phyloP scores from a whole-genome alignment of 768 basidiomycete species.

The Mycena indigotica region DNA sequence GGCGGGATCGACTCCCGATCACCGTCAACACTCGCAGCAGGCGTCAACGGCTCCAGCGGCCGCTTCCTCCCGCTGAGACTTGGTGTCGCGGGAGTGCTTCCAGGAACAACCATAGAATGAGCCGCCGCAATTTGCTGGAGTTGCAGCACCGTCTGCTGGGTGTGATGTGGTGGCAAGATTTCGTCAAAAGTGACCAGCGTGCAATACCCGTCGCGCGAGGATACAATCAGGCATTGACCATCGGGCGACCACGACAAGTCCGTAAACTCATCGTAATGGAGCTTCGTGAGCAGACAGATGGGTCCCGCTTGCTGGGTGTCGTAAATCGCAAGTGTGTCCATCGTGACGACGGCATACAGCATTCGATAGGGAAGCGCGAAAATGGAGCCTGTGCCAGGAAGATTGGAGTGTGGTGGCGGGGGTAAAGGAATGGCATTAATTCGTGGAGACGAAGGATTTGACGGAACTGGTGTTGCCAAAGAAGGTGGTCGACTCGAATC shows the following conservation, averaged over 20 bases:
- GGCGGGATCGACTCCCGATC: conserved; percentile 29
- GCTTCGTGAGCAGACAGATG: conserved; percentile 85
- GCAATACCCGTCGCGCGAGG: conserved; percentile 96
- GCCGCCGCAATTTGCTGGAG: conserved; percentile 89
- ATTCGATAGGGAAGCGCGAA: conserved; percentile 93
- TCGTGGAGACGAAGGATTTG: conserved; percentile 54
- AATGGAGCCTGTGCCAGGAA: conserved; percentile 59
- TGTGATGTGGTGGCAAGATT: conserved; percentile 83
- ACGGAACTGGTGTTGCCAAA: conserved; percentile 62
- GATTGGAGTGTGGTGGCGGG: conserved; percentile 5
- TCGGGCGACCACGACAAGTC: conserved; percentile 97
- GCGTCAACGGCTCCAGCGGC: conserved; percentile 49
- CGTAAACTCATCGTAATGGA: conserved; percentile 98
- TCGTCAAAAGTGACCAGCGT: conserved; percentile 95
- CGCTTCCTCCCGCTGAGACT: conserved; percentile 32
- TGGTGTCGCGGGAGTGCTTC: conserved; percentile 3
- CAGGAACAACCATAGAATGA: conserved; percentile 47
- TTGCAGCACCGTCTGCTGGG: conserved; percentile 89
- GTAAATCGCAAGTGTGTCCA: conserved; percentile 93
- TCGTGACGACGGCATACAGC: conserved; percentile 93
- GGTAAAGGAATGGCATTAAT: conserved; percentile 13
- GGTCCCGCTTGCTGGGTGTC: conserved; percentile 96
- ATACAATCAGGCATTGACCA: conserved; percentile 88
- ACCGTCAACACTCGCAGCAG: conserved; percentile 51
- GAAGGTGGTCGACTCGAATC: conserved; percentile 64